These are phyloP conservation scores for Aspergillus egyptiacus DNA, from an alignment of 495 filamentous ascomycete species.

Conservation along the genomic window DNA sequence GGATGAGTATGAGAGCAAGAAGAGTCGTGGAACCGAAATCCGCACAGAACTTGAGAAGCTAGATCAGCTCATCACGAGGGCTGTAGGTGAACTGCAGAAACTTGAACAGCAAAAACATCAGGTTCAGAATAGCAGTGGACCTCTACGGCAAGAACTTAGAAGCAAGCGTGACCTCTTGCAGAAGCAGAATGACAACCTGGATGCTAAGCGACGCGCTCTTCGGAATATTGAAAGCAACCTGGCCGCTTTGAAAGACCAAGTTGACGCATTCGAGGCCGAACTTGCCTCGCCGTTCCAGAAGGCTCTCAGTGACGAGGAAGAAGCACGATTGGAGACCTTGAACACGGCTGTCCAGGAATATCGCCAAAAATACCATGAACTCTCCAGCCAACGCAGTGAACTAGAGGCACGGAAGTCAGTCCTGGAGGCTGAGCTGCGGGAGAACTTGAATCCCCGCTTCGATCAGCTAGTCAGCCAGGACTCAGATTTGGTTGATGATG, in stretches of 20 bases:
- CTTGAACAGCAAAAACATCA: constrained; percentile 71
- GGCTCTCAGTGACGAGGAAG: constrained; percentile 73
- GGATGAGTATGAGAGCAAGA: constrained; percentile 63
- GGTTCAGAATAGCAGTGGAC: constrained; percentile 76
- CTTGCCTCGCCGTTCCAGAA: constrained; percentile 87
- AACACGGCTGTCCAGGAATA: constrained; percentile 63
- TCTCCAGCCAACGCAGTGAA: constrained; percentile 67
- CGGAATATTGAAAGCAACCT: constrained; percentile 73
- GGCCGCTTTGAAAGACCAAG: constrained; percentile 66
- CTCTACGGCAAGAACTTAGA: constrained; percentile 66
- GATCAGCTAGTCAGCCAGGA: constrained; percentile 81
- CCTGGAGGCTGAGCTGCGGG: constrained; percentile 78
- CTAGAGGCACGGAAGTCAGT: constrained; percentile 72
- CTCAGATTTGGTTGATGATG: constrained; percentile 58
- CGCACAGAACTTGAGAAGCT: constrained; percentile 62
- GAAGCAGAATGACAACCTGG: constrained; percentile 66
- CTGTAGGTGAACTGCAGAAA: constrained; percentile 75
- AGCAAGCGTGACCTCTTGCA: constrained; percentile 65
- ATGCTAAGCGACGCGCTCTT: constrained; percentile 59
- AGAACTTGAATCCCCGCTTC: constrained; percentile 76
- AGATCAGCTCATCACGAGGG: constrained; percentile 79
- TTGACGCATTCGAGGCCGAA: constrained; percentile 69
- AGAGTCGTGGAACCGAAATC: constrained; percentile 51
- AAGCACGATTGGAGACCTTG: constrained; percentile 68
- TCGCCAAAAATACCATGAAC: constrained; percentile 63